These are phyloP conservation scores for Aspergillus sclerotioniger DNA, from an alignment of 495 filamentous ascomycete genomes.

Conservation along the genomic window DNA sequence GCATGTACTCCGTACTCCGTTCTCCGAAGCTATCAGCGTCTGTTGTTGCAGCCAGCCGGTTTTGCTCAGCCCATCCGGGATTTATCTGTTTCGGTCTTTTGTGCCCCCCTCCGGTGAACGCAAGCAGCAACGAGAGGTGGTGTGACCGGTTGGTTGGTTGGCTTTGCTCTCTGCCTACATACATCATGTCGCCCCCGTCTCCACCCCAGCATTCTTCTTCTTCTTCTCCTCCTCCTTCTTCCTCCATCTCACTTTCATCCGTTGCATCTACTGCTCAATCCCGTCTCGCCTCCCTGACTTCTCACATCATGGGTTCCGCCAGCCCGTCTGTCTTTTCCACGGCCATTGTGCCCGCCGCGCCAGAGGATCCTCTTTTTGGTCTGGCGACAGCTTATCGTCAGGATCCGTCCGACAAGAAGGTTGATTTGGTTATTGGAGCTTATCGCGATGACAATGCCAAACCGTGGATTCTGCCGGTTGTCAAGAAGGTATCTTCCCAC, in stretches of 20 bases:
- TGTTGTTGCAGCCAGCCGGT: background rate
- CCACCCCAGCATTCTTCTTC: conserved; percentile 19
- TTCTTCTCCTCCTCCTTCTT: conserved; percentile 21
- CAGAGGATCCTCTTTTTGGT: conserved; percentile 94
- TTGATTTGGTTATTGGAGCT: conserved; percentile 94
- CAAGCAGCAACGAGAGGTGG: conserved; percentile 25
- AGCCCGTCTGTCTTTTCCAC: conserved; percentile 68
- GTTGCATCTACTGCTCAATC: conserved; percentile 26
- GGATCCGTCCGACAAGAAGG: conserved; percentile 81
- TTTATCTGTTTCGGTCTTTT: conserved; percentile 10
- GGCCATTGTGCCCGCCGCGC: conserved; percentile 80
- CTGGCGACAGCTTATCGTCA: conserved; percentile 84
- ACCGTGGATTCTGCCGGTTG: conserved; percentile 96
- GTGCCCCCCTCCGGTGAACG: conserved; percentile 24
- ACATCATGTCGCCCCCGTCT: conserved; percentile 20
- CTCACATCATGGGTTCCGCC: conserved; percentile 47
- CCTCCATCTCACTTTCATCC: conserved; percentile 23
- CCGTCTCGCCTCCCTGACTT: conserved; percentile 42
- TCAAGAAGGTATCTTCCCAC: conserved; percentile 70
- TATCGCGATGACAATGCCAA: conserved; percentile 95
- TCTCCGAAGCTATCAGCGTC: background rate
- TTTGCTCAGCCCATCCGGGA: conserved; percentile 1
- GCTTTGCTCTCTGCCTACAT: background rate
- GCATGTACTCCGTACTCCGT: background rate
- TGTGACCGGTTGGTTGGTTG: conserved; percentile 15